Conservation (phyloP, 441 rosid genomes). For the Arabidopsis hybrid region DNA sequence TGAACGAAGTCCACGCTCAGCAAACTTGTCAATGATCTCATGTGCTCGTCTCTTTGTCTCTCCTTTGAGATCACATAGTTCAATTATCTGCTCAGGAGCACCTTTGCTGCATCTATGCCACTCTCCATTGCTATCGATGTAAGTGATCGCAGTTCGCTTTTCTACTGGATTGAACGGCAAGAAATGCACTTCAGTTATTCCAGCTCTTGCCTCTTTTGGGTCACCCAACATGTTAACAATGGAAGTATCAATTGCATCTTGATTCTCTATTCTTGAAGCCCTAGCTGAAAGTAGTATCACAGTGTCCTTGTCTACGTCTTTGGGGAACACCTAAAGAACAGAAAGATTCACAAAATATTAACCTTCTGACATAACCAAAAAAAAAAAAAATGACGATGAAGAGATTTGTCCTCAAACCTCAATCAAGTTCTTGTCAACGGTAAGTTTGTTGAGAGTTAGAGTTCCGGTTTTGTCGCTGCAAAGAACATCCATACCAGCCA, state of each 20-base stretch:
- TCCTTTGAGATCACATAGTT: constrained; percentile 62
- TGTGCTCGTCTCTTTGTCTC: constrained; percentile 59
- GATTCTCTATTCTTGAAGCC: constrained; percentile 94
- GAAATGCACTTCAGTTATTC: constrained; percentile 87
- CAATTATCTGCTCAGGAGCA: constrained; percentile 82
- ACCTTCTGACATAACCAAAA: neutral
- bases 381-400: neutral
- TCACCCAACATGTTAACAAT: constrained; percentile 93
- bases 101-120: constrained; percentile 96
- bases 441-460: constrained; percentile 84
- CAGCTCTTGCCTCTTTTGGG: constrained; percentile 95
- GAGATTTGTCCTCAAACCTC: constrained; percentile 50
- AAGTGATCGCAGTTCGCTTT: constrained; percentile 93
- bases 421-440: constrained; percentile 75
- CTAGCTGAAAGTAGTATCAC: constrained; percentile 88
- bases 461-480: constrained; percentile 98
- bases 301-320: constrained; percentile 78
- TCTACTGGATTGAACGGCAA: constrained; percentile 89
- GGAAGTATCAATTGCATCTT: constrained; percentile 96
- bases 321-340: constrained; percentile 59
- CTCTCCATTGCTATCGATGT: constrained; percentile 68
- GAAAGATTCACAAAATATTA: neutral
- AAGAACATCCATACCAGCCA: constrained; percentile 98
- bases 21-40: constrained; percentile 69
- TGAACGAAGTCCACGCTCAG: constrained; percentile 88